Base-by-base conservation (phyloP, 2,329 filamentous ascomycete species). In the Eutypella sp. region DNA sequence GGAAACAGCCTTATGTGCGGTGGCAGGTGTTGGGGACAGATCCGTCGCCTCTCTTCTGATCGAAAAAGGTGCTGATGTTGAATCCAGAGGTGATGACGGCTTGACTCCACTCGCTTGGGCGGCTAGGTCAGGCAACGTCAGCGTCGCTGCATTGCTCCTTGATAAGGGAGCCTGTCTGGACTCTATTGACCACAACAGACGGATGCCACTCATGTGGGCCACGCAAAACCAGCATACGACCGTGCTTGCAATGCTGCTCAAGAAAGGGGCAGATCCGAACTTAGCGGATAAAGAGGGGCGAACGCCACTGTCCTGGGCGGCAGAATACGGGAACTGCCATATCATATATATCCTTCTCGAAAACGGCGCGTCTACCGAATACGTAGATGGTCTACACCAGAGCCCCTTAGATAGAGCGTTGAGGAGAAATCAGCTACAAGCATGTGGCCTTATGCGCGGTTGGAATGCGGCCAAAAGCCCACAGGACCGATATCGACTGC, bases 151-250 rank as follows among this genome's bases (percentile, higher is more conserved):
- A 16, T 16, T n/a, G 16, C 9, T 33, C 13, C 13, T 33, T 13
- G 29, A 13, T 15, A 33, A 13, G 29, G 29, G 29, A 4, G 29
- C 16, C 3, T 5, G 16, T 7, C 13, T 33, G 2, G 13, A 33
- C 16, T 2, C 13, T 15, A 33, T 2, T 2, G 29, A 33, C 8
- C 13, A n/a, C 1, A 1, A 1, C 1, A n/a, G 29, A 13, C 29
- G 29, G 11, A 33, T n/a, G 3, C 29, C 13, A 4, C 3, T 33
- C 13, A 33, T 13, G 13, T 4, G 13, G 29, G 29, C 29, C 8
- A n/a, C 13, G 13, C 2, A 7, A 34, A 16, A 31, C 2, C 13
- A n/a, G 11, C 2, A 3, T 7, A 6, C 13, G 5, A 29, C 25
- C 7, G 25, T 29, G 13, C 7, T 29, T 29, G 13, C 7, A 13